These are phyloP conservation scores for Saturnispora silvae DNA, from an alignment of 805 yeast genomes.

Conservation along the genomic window DNA sequence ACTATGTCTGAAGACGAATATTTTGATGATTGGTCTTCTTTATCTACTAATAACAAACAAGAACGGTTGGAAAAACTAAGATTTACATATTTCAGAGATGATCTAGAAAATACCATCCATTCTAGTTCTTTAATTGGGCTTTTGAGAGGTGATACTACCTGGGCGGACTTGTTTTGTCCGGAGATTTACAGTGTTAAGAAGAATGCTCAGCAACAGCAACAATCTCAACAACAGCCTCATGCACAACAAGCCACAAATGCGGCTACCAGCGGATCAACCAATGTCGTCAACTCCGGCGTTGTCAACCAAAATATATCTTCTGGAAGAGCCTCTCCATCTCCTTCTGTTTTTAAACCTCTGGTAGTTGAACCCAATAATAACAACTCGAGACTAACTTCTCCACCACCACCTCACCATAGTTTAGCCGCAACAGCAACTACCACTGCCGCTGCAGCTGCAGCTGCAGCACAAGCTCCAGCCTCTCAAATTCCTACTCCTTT, in stretches of 20 bases:
- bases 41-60: conserved; percentile 10
- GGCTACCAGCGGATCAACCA: background rate
- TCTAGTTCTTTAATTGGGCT: conserved; percentile 82
- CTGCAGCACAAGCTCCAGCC: background rate
- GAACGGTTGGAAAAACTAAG: conserved; percentile 43
- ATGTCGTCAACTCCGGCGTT: background rate
- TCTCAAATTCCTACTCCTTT: background rate
- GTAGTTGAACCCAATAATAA: background rate
- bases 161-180: conserved; percentile 52
- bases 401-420: background rate
- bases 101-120: conserved; percentile 79
- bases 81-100: conserved; percentile 88
- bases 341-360: background rate
- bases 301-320: too few species aligned
- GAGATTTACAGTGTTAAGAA: conserved; percentile 23
- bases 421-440: background rate
- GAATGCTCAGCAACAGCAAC: background rate
- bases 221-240: background rate
- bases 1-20: conserved; percentile 6
- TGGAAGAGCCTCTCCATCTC: background rate
- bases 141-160: conserved; percentile 39
- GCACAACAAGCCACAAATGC: background rate
- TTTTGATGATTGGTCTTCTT: conserved; percentile 9
- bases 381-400: background rate
- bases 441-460: background rate